phyloP scores from a whole-genome alignment of 805 yeast species.

The Sugiyamaella marilandica region DNA sequence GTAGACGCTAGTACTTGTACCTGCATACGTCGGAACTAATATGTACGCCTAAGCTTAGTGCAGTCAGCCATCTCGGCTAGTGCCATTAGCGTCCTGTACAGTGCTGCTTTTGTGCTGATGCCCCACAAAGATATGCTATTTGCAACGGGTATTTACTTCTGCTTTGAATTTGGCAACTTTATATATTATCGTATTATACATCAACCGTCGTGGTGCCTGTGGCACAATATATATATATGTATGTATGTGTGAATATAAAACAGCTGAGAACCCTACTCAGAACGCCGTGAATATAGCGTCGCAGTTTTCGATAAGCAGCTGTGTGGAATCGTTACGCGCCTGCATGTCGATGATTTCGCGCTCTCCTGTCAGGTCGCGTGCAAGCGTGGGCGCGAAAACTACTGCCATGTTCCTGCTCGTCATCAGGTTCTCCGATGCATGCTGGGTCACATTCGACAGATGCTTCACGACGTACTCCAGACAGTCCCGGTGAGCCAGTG shows the following conservation, averaged over 20 bases:
- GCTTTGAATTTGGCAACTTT: too few species aligned
- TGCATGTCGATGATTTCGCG: constrained; percentile 84
- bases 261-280: neutral
- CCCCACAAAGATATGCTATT: too few species aligned
- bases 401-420: constrained; percentile 75
- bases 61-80: too few species aligned
- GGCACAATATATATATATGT: neutral
- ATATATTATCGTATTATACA: too few species aligned
- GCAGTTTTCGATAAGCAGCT: constrained; percentile 46
- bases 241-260: neutral
- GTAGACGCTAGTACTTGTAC: neutral
- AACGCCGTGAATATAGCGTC: constrained; percentile 17
- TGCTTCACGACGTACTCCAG: constrained; percentile 59
- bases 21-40: too few species aligned
- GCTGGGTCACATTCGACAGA: constrained; percentile 52
- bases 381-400: constrained; percentile 91
- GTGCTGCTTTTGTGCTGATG: too few species aligned
- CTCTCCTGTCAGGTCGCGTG: constrained; percentile 72
- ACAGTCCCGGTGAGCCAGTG: constrained; percentile 60
- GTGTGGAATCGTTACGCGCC: constrained; percentile 70
- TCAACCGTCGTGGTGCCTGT: neutral
- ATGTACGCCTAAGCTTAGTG: too few species aligned
- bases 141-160: too few species aligned
- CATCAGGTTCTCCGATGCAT: constrained; percentile 68
- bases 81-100: too few species aligned